Base-by-base conservation (phyloP, 768 basidiomycete species). In the Wakefieldia striispora region DNA sequence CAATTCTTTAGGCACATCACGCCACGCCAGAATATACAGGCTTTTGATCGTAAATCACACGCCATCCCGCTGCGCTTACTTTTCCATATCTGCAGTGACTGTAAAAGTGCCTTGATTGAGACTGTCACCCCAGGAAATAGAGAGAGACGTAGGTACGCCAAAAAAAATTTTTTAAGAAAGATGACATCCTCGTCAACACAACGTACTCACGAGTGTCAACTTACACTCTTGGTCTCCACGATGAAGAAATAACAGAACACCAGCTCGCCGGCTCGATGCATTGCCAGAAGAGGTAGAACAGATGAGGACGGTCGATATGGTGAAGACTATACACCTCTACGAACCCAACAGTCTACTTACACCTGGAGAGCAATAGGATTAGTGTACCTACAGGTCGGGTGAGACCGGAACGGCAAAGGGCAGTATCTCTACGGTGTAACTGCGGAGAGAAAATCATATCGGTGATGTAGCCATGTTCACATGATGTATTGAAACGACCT, bases 391-490 rank as follows among this genome's bases (percentile, higher is more conserved):
- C 19, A 7, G 27, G 17, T 20, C 36, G 16, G 16, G 20, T 64
- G 31, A 55, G 59, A 41, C 72, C 43, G 72, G 69, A 27, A 75
- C 57, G 26, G 64, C 50, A 48, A 62, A 75, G 9, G 73, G 74
- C 53, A 76, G 55, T 47, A 75, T 75, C 54, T 78, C 76, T 26
- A 76, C 59, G 0, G 68, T 69, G 60, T 75, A 75, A 5, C 64
- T 67, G 43, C 24, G 8, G 35, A 7, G 13, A 39, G n/a, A 35
- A 4, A 4, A 33, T 44, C 16, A 14, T n/a, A n/a, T n/a, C n/a
- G n/a, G 35, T 3, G 17, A 13, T 14, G 12, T 1, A 20, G 11
- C 23, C 23, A 20, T n/a, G 40, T 13, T 0, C n/a, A n/a, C n/a
- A n/a, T 6, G 34, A 17, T 4, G 6, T 27, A 8, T 23, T 23